Conservation (phyloP, 371 early-diverging fungal genomes). For the Basidiobolus meristosporus region DNA sequence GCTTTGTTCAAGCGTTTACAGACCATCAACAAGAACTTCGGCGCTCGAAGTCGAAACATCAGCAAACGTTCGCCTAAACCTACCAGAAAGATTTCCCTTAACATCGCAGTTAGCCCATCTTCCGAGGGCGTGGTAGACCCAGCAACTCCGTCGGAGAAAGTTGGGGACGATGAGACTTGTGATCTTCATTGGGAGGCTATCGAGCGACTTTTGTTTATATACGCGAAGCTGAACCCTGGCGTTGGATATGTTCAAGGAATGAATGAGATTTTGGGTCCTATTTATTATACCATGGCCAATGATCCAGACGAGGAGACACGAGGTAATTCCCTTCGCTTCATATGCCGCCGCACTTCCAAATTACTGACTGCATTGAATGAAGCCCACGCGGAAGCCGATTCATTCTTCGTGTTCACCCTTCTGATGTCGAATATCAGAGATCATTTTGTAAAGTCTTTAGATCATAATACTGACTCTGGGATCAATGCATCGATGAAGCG, state of each 20-base stretch:
- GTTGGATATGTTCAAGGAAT: conserved; percentile 82
- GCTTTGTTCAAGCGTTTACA: no score
- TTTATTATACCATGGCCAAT: conserved; percentile 64
- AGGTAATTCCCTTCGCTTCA: neutral
- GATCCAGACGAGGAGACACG: conserved; percentile 15
- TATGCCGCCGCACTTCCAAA: no score
- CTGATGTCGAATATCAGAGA: conserved; percentile 57
- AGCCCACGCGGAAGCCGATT: conserved; percentile 73
- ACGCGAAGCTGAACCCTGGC: conserved; percentile 69
- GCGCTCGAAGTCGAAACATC: no score
- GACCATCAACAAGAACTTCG: no score
- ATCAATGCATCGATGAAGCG: conserved; percentile 37
- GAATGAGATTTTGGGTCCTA: conserved; percentile 71
- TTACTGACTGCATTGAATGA: no score
- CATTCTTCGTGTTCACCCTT: conserved; percentile 59
- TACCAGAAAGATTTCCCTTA: no score
- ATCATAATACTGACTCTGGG: conserved; percentile 34
- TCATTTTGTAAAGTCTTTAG: conserved; percentile 52
- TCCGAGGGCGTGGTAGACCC: no score
- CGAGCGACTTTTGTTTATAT: conserved; percentile 67
- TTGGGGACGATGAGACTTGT: no score
- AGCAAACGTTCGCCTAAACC: no score
- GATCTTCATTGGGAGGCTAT: conserved; percentile 74
- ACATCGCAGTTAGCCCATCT: no score
- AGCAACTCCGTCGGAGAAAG: no score